Base-by-base conservation (phyloP, 306 rosid species). In the Inga laurina region DNA sequence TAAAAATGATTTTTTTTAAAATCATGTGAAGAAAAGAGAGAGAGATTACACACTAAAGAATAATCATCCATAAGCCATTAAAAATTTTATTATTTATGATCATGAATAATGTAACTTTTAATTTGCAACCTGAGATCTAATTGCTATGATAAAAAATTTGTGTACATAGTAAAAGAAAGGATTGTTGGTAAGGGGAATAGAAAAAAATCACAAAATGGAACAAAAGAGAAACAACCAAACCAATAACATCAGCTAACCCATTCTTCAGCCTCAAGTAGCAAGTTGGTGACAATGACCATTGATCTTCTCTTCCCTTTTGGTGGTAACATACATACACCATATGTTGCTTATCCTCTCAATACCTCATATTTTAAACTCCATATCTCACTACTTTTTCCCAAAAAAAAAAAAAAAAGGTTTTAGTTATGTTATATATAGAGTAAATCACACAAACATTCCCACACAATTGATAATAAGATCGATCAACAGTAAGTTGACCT, bases 211-310 rank as follows among this genome's bases (percentile, higher is more conserved):
- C 30, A 83, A 48, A 78, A 61, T 83, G 75, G 52, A 62, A 46
- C 37, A 24, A 71, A 15, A 19, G 2, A 59, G 76, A 84, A 79
- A 79, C 52, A 66, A 22, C 77, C 81, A 74, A 79, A 74, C 27
- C 32, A 79, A 75, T 79, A 37, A 64, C 12, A 43, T 74, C 77
- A 75, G 13, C 19, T 12, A 44, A 54, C 66, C 27, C 16, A 34
- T 67, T 70, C 57, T 78, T 51, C 65, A 81, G 72, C 82, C 75
- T 80, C 61, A 46, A n/a, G 56, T 67, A 3, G n/a, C 13, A 27
- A 69, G 32, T 39, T 6, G 39, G 27, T 70, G 84, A 85, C 24
- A 77, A 37, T 69, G 85, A 71, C 65, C 34, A 12, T 80, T 57
- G 39, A 35, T 46, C 37, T 22, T 61, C 67, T 61, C 72, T 57